A percentile compares a stretch with the other conserved stretches of the same genome.
phyloP scores from a whole-genome alignment of 768 basidiomycete genomes.

The Naganishia antarctica region DNA sequence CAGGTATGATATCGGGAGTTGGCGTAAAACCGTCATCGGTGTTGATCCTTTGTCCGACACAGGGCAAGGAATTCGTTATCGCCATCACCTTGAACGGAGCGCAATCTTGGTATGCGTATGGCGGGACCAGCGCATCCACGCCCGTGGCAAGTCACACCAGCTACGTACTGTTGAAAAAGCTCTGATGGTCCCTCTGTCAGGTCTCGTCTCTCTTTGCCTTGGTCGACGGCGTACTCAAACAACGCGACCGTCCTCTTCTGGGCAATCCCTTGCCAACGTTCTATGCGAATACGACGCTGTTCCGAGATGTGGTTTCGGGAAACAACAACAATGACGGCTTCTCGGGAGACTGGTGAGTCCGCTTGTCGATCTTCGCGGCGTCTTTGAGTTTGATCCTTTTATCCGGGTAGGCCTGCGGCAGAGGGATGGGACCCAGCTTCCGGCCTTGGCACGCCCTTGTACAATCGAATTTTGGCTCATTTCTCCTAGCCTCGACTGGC shows the following conservation, averaged over 20 bases:
- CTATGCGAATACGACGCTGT: slow-evolving; percentile 4
- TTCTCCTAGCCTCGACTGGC: background rate
- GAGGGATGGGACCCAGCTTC: slow-evolving; percentile 14
- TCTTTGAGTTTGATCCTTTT: background rate
- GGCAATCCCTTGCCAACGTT: slow-evolving; percentile 1
- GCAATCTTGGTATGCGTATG: background rate
- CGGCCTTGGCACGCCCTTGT: slow-evolving; percentile 10
- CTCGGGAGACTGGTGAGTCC: slow-evolving; percentile 8
- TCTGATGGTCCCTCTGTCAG: background rate
- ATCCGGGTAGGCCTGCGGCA: background rate
- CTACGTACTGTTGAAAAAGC: background rate
- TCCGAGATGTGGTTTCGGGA: background rate
- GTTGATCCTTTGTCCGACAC: too few relatives aligned
- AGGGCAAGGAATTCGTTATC: slow-evolving; percentile 16
- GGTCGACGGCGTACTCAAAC: slow-evolving; percentile 2
- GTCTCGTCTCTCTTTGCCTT: background rate
- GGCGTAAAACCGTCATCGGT: too few relatives aligned
- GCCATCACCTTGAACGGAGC: background rate
- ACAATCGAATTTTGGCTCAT: slow-evolving; percentile 9
- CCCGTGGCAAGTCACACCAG: background rate
- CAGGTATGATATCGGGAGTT: background rate
- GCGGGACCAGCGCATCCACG: slow-evolving; percentile 5
- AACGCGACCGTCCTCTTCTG: background rate
- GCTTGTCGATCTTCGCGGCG: background rate
- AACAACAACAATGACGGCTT: slow-evolving; percentile 17